These are phyloP conservation scores for Apophysomyces sp. DNA, from an alignment of 371 early-diverging fungal genomes.

Conservation along the genomic window DNA sequence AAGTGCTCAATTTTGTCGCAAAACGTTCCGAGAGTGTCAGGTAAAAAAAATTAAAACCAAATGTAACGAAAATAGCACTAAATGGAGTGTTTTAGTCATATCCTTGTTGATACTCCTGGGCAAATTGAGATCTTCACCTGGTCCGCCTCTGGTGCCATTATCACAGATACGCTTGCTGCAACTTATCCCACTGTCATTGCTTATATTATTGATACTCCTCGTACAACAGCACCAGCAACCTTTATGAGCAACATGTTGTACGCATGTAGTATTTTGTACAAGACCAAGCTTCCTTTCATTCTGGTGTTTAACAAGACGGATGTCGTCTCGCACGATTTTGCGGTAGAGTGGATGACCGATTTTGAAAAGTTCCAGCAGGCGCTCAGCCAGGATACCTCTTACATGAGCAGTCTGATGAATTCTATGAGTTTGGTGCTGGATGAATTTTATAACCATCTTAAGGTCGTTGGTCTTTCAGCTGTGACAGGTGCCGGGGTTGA, in stretches of 20 bases:
- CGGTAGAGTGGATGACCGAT: conserved; percentile 96
- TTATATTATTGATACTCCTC: conserved; percentile 97
- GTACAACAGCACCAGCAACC: conserved; percentile 91
- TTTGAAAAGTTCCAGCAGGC: conserved; percentile 94
- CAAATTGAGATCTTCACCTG: conserved; percentile 99
- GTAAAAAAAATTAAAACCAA: conserved; percentile 33
- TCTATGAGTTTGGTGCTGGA: conserved; percentile 97
- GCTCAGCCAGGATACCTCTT: conserved; percentile 70
- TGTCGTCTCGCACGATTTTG: conserved; percentile 84
- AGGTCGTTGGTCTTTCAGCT: conserved; percentile 89
- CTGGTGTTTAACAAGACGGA: conserved; percentile 99
- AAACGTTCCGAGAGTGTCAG: conserved; percentile 75
- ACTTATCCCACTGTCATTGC: conserved; percentile 92
- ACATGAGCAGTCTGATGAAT: conserved; percentile 91
- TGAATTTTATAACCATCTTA: conserved; percentile 96
- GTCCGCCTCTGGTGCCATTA: conserved; percentile 98
- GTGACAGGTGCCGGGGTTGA: conserved; percentile 95
- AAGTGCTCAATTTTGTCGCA: conserved; percentile 83
- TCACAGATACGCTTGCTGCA: conserved; percentile 93
- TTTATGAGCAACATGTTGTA: conserved; percentile 99
- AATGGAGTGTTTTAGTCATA: conserved; percentile 55
- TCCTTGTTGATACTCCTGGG: conserved; percentile 99
- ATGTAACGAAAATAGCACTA: background rate
- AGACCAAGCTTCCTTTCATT: conserved; percentile 93
- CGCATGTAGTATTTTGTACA: conserved; percentile 95